Evolutionary conservation across 805 yeast genomes (phyloP).

Genomic region (Saccharomycopsis guyanensis): DNA sequence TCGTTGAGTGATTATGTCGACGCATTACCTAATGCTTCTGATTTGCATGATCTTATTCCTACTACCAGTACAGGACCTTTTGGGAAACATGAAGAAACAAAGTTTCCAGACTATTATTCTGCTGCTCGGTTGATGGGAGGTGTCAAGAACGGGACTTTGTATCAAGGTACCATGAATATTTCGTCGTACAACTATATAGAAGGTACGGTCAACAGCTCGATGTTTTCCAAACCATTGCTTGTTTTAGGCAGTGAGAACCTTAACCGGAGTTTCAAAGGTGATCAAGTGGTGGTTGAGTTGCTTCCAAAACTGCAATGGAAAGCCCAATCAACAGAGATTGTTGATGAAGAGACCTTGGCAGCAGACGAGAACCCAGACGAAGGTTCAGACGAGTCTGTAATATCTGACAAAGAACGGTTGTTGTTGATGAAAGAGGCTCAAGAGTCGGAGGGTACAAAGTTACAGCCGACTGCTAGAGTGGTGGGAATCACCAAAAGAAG

Average conservation of each 20-base stretch:
- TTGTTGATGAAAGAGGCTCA: constrained; percentile 72
- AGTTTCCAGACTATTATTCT: constrained; percentile 72
- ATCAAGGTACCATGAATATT: constrained; percentile 75
- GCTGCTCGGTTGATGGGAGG: constrained; percentile 87
- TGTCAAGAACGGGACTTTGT: constrained; percentile 73
- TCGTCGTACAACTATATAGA: constrained; percentile 85
- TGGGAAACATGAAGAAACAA: constrained; percentile 34
- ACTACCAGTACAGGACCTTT: constrained; percentile 35
- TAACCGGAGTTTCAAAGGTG: constrained; percentile 90
- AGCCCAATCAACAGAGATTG: constrained; percentile 67
- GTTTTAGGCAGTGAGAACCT: constrained; percentile 76
- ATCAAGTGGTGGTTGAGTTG: constrained; percentile 82
- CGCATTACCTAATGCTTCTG: constrained; percentile 61
- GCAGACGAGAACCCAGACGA: constrained; percentile 53
- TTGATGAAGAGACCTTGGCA: constrained; percentile 66
- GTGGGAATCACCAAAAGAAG: constrained; percentile 85
- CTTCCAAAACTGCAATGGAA: constrained; percentile 85
- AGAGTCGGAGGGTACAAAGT: constrained; percentile 35
- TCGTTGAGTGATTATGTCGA: constrained; percentile 60
- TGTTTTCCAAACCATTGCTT: constrained; percentile 74
- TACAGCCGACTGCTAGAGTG: constrained; percentile 90
- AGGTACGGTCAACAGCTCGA: constrained; percentile 66
- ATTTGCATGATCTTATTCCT: constrained; percentile 73
- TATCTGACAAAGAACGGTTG: constrained; percentile 65
- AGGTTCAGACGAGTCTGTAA: constrained; percentile 36